Conservation (phyloP, 345 rosid genomes). For the Hibiscus syriacus region DNA sequence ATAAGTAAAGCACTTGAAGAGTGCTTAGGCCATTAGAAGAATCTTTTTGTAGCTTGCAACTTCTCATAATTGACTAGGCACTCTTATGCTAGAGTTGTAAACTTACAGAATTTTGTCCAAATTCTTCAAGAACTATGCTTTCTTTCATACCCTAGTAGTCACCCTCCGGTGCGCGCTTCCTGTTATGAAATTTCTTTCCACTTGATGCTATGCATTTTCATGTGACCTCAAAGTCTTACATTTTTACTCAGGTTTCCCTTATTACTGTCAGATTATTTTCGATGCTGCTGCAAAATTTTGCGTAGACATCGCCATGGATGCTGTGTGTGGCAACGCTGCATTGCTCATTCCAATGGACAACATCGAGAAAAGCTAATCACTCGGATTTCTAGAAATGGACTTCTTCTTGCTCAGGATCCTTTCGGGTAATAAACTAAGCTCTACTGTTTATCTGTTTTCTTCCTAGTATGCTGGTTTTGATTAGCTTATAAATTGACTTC, state of each 20-base stretch:
- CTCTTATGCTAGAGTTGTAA: too few species aligned
- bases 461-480: background rate
- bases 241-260: too few species aligned
- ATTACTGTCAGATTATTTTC: slow-evolving; percentile 46
- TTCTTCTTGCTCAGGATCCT: too few species aligned
- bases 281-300: slow-evolving; percentile 57
- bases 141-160: too few species aligned
- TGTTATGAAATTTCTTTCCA: background rate
- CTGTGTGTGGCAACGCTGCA: too few species aligned
- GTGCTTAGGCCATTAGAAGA: too few species aligned
- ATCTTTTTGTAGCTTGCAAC: too few species aligned
- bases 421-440: slow-evolving; percentile 37
- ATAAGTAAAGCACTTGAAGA: too few species aligned
- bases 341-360: slow-evolving; percentile 41
- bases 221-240: background rate
- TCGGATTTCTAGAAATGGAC: slow-evolving; percentile 53
- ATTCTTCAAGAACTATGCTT: too few species aligned
- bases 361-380: slow-evolving; percentile 40
- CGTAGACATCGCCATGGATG: slow-evolving; percentile 53
- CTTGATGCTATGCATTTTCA: background rate
- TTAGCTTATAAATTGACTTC: background rate
- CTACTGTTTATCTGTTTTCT: background rate
- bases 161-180: too few species aligned
- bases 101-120: too few species aligned
- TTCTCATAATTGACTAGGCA: too few species aligned